These are phyloP conservation scores for Limnanthes douglasii DNA, from an alignment of 345 rosid genomes.

Conservation along the genomic window DNA sequence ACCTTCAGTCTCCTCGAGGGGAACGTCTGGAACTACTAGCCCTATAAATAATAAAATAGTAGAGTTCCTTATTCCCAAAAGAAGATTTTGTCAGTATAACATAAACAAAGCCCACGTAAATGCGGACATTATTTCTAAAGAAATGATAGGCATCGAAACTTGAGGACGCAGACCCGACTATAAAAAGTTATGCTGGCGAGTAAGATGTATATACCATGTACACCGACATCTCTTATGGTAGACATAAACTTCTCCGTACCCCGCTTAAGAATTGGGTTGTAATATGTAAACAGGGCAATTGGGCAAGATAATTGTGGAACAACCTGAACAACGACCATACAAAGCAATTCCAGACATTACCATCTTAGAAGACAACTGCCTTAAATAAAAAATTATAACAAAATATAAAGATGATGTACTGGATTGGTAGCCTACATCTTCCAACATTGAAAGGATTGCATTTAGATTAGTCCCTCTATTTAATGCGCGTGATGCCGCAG, in stretches of 20 bases:
- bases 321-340: slow-evolving; percentile 58
- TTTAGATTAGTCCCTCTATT: slow-evolving; percentile 65
- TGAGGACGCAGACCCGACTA: neutral
- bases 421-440: slow-evolving; percentile 30
- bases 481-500: slow-evolving; percentile 80
- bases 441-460: slow-evolving; percentile 52
- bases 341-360: too few relatives aligned
- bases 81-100: neutral
- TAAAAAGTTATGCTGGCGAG: slow-evolving; percentile 4
- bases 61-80: neutral
- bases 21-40: slow-evolving; percentile 95
- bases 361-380: too few relatives aligned
- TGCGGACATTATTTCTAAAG: neutral
- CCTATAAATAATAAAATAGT: slow-evolving; percentile 19
- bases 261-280: slow-evolving; percentile 69
- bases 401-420: neutral
- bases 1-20: slow-evolving; percentile 77
- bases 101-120: neutral
- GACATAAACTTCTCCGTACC: slow-evolving; percentile 66
- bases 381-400: too few relatives aligned
- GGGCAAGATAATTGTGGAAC: slow-evolving; percentile 70
- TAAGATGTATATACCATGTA: slow-evolving; percentile 32
- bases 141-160: slow-evolving; percentile 5
- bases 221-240: slow-evolving; percentile 41
- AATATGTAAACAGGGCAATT: slow-evolving; percentile 69